Evolutionary conservation across 2,329 filamentous ascomycete genomes (phyloP), one percentile per base, ranked within the genome.

Genomic region (Paecilomyces variotii): DNA sequence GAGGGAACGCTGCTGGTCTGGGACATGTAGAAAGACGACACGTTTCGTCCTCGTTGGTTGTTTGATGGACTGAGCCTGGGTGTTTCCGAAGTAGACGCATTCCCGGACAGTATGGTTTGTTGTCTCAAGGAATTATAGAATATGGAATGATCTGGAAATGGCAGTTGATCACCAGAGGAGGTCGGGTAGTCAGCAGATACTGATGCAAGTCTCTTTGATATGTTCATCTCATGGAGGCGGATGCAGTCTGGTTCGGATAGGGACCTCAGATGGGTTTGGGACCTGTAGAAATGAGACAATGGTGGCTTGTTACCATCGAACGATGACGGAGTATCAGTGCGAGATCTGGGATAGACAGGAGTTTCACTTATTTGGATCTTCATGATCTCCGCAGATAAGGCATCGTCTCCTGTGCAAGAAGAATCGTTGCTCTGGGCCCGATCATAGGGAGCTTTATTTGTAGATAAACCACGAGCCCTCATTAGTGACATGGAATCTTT

Each of bases 141-240:
- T 11, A 34, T 54, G 9, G 28, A 28, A 14, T 7, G 11, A 11
- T 25, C 19, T 32, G 26, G 19, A 30, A 25, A 19, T n/a, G 27
- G 30, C n/a, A 25, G 68, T 26, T 62, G 60, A 52, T 64, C 65
- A 53, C 55, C 58, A 4, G 68, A 67, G 26, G 60, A 51, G 12
- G 62, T 35, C 2, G 53, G 61, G 39, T 70, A 65, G 10, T 65
- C 65, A 11, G 63, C 59, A 14, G 63, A 63, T 25, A 64, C 60
- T 10, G 66, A 67, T 5, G 64, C 66, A 6, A 72, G 64, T 39
- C 61, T 61, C 30, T 65, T 62, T 2, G 70, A 65, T 45, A 72
- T 72, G 35, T 67, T 64, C 57, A 72, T 60, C 14, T 70, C 68
- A 26, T 58, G 63, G 19, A 72, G 60, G 39, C 71, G 66, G 39